Percentiles rank a stretch among this genome's conserved stretches.
phyloP scores from a whole-genome alignment of 225 moss, liverwort and hornwort genomes.

The Polytrichum formosum region DNA sequence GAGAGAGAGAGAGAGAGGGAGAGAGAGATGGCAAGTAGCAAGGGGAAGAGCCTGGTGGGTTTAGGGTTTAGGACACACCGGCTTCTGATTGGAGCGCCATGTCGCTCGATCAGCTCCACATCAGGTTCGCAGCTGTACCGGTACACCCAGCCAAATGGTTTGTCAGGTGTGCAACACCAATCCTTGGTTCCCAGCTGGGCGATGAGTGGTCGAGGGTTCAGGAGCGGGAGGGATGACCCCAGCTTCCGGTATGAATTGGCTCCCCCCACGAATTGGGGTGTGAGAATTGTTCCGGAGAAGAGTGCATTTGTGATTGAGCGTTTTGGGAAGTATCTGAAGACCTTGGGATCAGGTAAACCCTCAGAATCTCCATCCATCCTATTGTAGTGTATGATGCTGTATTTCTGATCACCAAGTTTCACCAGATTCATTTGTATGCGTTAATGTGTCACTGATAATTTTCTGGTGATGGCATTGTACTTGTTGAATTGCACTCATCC shows the following conservation, averaged over 20 bases:
- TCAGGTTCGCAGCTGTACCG: conserved; percentile 9
- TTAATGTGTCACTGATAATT: background rate
- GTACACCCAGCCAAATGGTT: background rate
- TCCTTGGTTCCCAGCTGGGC: conserved; percentile 14
- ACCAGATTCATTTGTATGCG: background rate
- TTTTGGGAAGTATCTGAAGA: conserved; percentile 97
- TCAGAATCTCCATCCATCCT: background rate
- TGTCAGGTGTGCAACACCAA: conserved; percentile 6
- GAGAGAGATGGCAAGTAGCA: conserved; percentile 40
- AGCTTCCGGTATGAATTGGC: conserved; percentile 77
- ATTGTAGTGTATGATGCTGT: background rate
- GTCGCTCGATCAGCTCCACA: conserved; percentile 1
- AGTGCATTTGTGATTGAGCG: conserved; percentile 98
- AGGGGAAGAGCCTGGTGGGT: conserved; percentile 25
- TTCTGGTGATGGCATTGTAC: too few species aligned
- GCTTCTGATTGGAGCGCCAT: conserved; percentile 4
- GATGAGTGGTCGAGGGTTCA: conserved; percentile 33
- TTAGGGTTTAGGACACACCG: conserved; percentile 33
- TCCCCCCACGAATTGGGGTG: conserved; percentile 94
- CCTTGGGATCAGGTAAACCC: conserved; percentile 70
- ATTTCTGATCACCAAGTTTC: background rate
- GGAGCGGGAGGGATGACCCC: conserved; percentile 57
- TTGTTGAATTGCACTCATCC: too few species aligned
- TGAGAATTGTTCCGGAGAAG: conserved; percentile 98
- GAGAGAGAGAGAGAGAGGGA: background rate